A percentile compares a stretch with the other conserved stretches of the same genome.
phyloP scores from a whole-genome alignment of 305 asterid species.

The Fraxinus sp. region DNA sequence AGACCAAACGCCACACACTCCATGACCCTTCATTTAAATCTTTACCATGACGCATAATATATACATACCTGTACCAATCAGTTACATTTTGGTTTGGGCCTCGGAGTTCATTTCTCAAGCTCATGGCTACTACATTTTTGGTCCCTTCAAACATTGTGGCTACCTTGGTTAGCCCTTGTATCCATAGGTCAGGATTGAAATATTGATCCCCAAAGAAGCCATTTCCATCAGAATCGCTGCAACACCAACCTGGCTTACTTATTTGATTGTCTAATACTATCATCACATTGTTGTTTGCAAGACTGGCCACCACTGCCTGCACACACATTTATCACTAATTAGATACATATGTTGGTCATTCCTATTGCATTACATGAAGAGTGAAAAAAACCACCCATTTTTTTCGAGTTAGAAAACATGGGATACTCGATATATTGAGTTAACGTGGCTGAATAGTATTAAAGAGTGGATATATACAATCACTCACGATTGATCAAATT shows the following conservation, averaged over 20 bases:
- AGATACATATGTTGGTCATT: background rate
- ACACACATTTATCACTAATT: background rate
- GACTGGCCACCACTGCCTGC: constrained; percentile 89
- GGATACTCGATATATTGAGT: background rate
- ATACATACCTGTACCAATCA: constrained; percentile 75
- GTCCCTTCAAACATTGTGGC: constrained; percentile 63
- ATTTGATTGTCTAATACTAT: constrained; percentile 77
- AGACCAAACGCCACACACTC: background rate
- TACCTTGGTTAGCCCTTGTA: constrained; percentile 65
- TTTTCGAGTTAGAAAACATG: background rate
- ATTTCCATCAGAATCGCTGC: constrained; percentile 73
- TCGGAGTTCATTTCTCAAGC: constrained; percentile 89
- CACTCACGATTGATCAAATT: background rate
- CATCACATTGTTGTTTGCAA: constrained; percentile 70
- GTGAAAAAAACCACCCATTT: background rate
- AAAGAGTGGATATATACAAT: background rate
- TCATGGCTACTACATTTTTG: constrained; percentile 69
- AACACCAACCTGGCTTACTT: constrained; percentile 96
- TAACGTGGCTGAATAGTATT: background rate
- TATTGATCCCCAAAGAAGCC: constrained; percentile 87
- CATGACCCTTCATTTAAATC: background rate
- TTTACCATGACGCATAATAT: background rate
- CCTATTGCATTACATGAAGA: background rate
- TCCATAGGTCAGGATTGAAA: constrained; percentile 72
- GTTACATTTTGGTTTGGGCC: constrained; percentile 64